phyloP scores from a whole-genome alignment of 148 eudicot genomes.

The Nyssa sinensis region DNA sequence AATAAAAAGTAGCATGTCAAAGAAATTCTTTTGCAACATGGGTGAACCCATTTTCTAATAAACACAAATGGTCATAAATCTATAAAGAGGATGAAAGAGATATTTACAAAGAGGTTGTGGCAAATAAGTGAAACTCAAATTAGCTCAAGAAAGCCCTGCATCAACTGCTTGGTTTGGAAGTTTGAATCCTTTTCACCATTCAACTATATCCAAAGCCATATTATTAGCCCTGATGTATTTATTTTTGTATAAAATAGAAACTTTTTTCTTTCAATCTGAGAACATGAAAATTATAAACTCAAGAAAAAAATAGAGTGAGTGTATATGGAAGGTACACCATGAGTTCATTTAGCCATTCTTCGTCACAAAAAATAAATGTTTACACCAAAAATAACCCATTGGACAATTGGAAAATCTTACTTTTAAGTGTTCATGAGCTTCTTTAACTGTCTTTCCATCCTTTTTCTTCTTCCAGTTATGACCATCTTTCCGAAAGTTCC shows the following conservation, averaged over 20 bases:
- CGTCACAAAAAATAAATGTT: background rate
- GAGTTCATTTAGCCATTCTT: background rate
- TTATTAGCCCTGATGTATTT: background rate
- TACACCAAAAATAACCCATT: background rate
- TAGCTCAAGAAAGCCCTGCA: background rate
- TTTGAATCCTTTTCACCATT: background rate
- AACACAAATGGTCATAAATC: background rate
- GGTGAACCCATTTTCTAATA: background rate
- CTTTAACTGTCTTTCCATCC: conserved; percentile 93
- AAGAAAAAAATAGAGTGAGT: background rate
- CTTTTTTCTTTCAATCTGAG: background rate
- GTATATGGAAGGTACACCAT: background rate
- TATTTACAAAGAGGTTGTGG: background rate
- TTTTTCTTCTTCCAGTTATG: conserved; percentile 95
- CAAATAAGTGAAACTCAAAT: background rate
- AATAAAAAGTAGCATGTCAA: no score
- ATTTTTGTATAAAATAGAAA: background rate
- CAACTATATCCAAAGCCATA: background rate
- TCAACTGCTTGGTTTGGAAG: background rate
- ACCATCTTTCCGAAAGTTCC: conserved; percentile 95
- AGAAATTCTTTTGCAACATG: no score
- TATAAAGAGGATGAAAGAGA: background rate
- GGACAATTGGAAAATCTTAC: conserved; percentile 38
- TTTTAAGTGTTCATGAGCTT: conserved; percentile 96
- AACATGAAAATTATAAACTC: background rate